A percentile compares a stretch with the other conserved stretches of the same genome.
Conservation (phyloP, 2,329 filamentous ascomycete genomes). For the Ophidiomyces ophidiicola region DNA sequence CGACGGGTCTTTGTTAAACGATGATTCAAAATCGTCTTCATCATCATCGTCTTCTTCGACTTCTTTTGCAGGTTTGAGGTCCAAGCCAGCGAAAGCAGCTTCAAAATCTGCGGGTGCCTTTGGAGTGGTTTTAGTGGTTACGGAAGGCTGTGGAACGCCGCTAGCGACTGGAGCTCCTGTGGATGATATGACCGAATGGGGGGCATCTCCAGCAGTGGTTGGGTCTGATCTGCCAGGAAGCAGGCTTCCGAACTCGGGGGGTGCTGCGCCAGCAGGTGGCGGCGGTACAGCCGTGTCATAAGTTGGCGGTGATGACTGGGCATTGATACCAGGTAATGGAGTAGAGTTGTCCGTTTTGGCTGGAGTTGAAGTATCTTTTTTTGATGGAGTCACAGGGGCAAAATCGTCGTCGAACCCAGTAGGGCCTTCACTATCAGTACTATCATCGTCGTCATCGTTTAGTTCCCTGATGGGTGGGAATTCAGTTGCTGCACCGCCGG, state of each 20-base stretch:
- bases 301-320: slow-evolving; percentile 45
- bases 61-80: slow-evolving; percentile 35
- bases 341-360: slow-evolving; percentile 29
- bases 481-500: slow-evolving; percentile 44
- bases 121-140: slow-evolving; percentile 22
- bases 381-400: slow-evolving; percentile 46
- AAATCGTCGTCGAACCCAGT: slow-evolving; percentile 88
- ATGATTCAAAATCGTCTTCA: slow-evolving; percentile 44
- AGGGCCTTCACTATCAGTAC: slow-evolving; percentile 53
- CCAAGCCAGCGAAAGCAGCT: slow-evolving; percentile 35
- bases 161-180: slow-evolving; percentile 29
- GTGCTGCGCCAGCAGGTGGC: slow-evolving; percentile 22
- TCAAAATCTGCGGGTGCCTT: slow-evolving; percentile 32
- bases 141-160: slow-evolving; percentile 24
- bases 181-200: slow-evolving; percentile 28
- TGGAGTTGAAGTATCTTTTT: slow-evolving; percentile 25
- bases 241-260: slow-evolving; percentile 30
- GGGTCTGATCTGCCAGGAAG: slow-evolving; percentile 31
- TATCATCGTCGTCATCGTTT: slow-evolving; percentile 65
- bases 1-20: slow-evolving; percentile 23
- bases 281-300: slow-evolving; percentile 24
- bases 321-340: slow-evolving; percentile 41
- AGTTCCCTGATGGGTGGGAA: slow-evolving; percentile 91
- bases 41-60: slow-evolving; percentile 33
- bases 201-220: slow-evolving; percentile 28